Evolutionary conservation across 768 basidiomycete species (phyloP).

Genomic region (Chalciporus pseudorubinellus): DNA sequence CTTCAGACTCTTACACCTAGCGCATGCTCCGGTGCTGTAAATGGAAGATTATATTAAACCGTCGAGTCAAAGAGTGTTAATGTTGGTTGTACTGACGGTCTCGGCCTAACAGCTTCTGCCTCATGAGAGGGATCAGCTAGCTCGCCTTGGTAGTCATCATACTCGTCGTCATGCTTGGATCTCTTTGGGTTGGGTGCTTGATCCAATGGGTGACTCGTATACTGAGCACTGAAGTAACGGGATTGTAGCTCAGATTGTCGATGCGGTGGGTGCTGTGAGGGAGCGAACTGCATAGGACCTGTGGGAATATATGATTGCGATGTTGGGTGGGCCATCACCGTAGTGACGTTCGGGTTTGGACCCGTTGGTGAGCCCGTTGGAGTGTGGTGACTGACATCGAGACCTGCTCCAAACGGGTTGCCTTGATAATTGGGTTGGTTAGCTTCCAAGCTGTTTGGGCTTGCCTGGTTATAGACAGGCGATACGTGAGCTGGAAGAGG

Average conservation of each 20-base stretch:
- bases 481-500: slow-evolving; percentile 11
- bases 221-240: slow-evolving; percentile 18
- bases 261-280: slow-evolving; percentile 26
- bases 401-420: slow-evolving; percentile 1
- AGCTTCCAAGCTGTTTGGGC: slow-evolving; percentile 8
- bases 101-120: slow-evolving; percentile 19
- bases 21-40: slow-evolving; percentile 57
- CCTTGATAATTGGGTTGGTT: slow-evolving; percentile 17
- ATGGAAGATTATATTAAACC: slow-evolving; percentile 4
- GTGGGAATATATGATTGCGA: slow-evolving; percentile 18
- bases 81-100: slow-evolving; percentile 16
- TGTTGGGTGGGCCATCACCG: slow-evolving; percentile 1
- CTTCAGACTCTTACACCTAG: slow-evolving; percentile 63
- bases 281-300: slow-evolving; percentile 32
- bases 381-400: slow-evolving; percentile 5
- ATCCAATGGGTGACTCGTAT: slow-evolving; percentile 2
- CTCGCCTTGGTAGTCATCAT: slow-evolving; percentile 15
- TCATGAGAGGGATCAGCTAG: slow-evolving; percentile 21
- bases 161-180: slow-evolving; percentile 19
- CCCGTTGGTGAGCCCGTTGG: slow-evolving; percentile 15
- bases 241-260: slow-evolving; percentile 31
- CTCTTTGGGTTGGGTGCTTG: slow-evolving; percentile 16
- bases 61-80: not conserved
- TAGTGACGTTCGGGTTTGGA: slow-evolving; percentile 3
- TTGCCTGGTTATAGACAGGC: slow-evolving; percentile 14